Conservation (phyloP, 768 basidiomycete genomes). For the Hebeloma cylindrosporum region DNA sequence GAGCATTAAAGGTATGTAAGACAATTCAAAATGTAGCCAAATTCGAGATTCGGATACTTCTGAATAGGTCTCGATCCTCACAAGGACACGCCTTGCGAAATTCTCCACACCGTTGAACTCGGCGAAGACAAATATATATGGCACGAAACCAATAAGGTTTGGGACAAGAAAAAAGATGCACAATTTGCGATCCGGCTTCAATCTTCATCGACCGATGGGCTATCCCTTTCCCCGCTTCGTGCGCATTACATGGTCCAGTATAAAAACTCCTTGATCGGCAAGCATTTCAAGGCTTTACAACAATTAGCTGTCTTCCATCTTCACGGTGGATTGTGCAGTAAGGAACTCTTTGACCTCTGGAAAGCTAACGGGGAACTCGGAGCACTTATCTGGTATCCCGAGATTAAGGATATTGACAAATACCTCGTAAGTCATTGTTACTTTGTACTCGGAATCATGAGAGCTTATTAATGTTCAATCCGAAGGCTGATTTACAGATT, state of each 20-base stretch:
- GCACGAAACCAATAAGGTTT: conserved; percentile 26
- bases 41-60: conserved; percentile 6
- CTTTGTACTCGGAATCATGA: background rate
- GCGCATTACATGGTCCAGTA: conserved; percentile 36
- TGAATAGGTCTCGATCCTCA: conserved; percentile 24
- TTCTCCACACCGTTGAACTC: conserved; percentile 38
- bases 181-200: conserved; percentile 29
- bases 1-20: conserved; percentile 2
- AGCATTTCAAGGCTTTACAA: conserved; percentile 34
- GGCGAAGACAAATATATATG: conserved; percentile 39
- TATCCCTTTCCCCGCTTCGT: conserved; percentile 22
- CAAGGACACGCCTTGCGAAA: conserved; percentile 28
- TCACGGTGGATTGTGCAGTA: conserved; percentile 25
- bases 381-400: conserved; percentile 32
- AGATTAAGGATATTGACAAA: conserved; percentile 26
- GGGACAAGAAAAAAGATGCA: conserved; percentile 20
- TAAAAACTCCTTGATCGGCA: conserved; percentile 32
- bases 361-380: conserved; percentile 23
- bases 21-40: background rate
- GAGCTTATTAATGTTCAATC: background rate
- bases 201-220: conserved; percentile 19
- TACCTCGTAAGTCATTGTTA: conserved; percentile 29
- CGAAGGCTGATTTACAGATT: conserved; percentile 21
- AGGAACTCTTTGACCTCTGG: conserved; percentile 22
- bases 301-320: conserved; percentile 33